Evolutionary conservation across 768 basidiomycete species (phyloP), one percentile per base, ranked within the genome.

Genomic region (Suillus decipiens): DNA sequence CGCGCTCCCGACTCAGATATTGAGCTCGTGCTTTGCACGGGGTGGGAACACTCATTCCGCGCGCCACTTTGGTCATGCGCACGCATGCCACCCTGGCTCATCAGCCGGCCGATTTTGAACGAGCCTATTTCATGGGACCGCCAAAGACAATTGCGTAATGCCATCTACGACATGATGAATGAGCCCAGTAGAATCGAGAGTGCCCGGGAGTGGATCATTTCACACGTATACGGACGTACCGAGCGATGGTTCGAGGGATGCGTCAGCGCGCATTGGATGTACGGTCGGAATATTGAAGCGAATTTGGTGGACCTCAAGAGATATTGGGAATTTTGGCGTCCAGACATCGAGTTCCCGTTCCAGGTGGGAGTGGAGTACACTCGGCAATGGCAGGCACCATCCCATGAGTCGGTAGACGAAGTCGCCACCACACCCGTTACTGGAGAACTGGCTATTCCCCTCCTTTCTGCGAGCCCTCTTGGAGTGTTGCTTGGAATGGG

Each of bases 51-150:
- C 57, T 73, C 73, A 19, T 56, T 63, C 47, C 69, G 73, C 10
- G 74, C 72, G 10, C 74, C 73, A 36, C 68, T 73, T 28, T 75
- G 73, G 73, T 72, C 74, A 22, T 75, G 74, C 56, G 73, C 73
- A 37, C 71, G 72, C 59, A 65, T 75, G 67, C 73, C 73, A 15
- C 64, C 64, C 36, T 75, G 72, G 71, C 61, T 75, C 33, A 37
- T 47, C 34, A 70, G 67, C 19, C 68, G 62, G 61, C 37, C 67
- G 5, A 63, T 63, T 39, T 63, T 66, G 31, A 61, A 64, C 61
- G 72, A 71, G 53, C 65, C 63, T 33, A 63, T 74, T 48, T 61
- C 68, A 37, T 69, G 71, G 67, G 67, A 68, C 15, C 65, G 66
- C 12, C 73, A 73, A 69, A 55, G 61, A 50, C 53, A 67, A 34